Conservation (phyloP, 805 yeast species). For the Starmerella apis region DNA sequence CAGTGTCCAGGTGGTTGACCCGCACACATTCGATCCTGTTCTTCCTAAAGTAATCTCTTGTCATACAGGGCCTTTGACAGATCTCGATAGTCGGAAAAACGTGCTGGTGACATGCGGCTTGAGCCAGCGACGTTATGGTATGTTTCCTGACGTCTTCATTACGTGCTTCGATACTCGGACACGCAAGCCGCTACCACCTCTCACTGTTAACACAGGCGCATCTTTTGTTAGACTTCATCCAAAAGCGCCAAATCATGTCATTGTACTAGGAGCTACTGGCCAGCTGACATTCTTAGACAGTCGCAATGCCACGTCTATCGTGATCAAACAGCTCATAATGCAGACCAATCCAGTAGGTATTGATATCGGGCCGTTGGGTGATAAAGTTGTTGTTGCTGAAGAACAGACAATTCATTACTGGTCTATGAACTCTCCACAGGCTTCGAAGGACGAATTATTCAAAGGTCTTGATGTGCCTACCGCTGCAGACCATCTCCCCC, state of each 20-base stretch:
- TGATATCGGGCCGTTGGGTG: constrained; percentile 62
- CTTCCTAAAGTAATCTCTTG: constrained; percentile 24
- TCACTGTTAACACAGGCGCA: constrained; percentile 86
- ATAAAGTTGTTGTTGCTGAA: constrained; percentile 61
- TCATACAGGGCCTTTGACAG: constrained; percentile 34
- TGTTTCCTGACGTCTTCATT: constrained; percentile 66
- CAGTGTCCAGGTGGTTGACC: constrained; percentile 32
- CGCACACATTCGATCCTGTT: constrained; percentile 28
- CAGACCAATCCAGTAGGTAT: constrained; percentile 39
- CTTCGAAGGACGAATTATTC: constrained; percentile 24
- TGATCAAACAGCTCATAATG: constrained; percentile 56
- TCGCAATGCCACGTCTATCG: constrained; percentile 60
- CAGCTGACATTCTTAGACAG: constrained; percentile 79
- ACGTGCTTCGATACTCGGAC: constrained; percentile 69
- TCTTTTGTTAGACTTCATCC: constrained; percentile 78
- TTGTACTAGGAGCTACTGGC: constrained; percentile 66
- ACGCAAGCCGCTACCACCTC: constrained; percentile 61
- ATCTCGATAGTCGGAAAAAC: constrained; percentile 33
- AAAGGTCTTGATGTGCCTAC: constrained; percentile 31
- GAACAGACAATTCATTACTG: constrained; percentile 54
- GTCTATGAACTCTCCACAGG: constrained; percentile 47
- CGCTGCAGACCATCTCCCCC: constrained; percentile 24
- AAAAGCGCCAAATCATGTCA: constrained; percentile 61
- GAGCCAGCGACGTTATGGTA: constrained; percentile 53
- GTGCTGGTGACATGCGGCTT: constrained; percentile 59